Evolutionary conservation across 139 green algal species (phyloP).

Genomic region (Trebouxia sp.): DNA sequence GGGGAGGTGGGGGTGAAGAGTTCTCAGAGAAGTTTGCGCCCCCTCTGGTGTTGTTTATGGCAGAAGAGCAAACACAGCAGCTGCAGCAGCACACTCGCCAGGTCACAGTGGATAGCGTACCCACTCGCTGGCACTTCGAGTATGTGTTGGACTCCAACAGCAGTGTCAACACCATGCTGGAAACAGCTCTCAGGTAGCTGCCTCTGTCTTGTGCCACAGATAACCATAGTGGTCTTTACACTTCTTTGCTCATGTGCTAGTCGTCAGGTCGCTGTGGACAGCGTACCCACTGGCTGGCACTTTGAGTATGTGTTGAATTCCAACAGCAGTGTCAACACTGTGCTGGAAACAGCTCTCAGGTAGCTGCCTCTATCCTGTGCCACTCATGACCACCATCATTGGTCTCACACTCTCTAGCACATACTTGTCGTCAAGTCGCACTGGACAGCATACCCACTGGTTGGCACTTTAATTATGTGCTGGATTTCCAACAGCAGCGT

Average conservation of each 20-base stretch:
- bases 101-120: not conserved
- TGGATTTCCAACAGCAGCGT: not conserved
- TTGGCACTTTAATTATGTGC: not conserved
- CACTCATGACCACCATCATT: no score
- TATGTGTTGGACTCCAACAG: not conserved
- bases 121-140: not conserved
- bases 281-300: not conserved
- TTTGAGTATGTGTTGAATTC: slow-evolving; percentile 16
- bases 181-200: slow-evolving; percentile 26
- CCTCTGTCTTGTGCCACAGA: no score
- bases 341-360: slow-evolving; percentile 28
- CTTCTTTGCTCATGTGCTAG: no score
- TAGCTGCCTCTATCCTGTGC: no score
- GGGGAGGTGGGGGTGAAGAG: not conserved
- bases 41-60: slow-evolving; percentile 56
- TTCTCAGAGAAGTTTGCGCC: slow-evolving; percentile 38
- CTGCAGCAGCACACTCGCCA: not conserved
- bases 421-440: no score
- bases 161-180: not conserved
- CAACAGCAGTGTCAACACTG: not conserved
- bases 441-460: no score
- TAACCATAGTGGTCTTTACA: no score
- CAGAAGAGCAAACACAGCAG: slow-evolving; percentile 26
- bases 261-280: not conserved
- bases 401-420: not conserved